Base-by-base conservation (phyloP, 2,329 filamentous ascomycete species). In the Pyrenochaeta sp. region DNA sequence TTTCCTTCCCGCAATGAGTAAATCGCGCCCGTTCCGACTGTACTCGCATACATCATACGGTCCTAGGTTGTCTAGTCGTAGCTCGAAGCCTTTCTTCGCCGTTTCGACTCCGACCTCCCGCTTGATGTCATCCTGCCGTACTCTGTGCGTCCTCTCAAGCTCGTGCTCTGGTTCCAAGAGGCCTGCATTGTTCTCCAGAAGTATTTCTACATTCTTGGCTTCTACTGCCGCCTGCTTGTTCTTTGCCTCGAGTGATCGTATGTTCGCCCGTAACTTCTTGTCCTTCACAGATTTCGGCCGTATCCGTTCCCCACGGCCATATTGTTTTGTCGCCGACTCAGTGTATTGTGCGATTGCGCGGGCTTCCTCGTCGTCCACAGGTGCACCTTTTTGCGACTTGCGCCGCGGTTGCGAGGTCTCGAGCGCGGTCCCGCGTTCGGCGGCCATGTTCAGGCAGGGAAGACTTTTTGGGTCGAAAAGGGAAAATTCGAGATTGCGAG, bases 131-230 rank as follows among this genome's bases (percentile, higher is more conserved):
- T 92, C 88, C 78, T 99, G 95, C 59, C 91, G 88, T 48, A 97
- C 91, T 78, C 92, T 93, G 81, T 96, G 98, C 22, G 95, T 99
- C 74, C 89, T 84, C 78, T 99, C 95, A 60, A 99, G 84, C 75
- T 93, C 93, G 27, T 85, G 86, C 76, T 99, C 95, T 1, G 94
- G 85, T 78, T 98, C 92, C 54, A 99, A 82, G 69, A 96, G 96
- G 6, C 95, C 95, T 10, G 86, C 82, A 6, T 89, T 87, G 76
- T 97, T 92, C 78, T 98, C 94, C 53, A 96, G 86, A 68, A 99
- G 81, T 56, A 99, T 95, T 79, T 99, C 95, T 24, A 94, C 92
- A 83, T 97, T 94, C 79, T 97, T 96, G 15, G 95, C 93, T 77
- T 91, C 90, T 36, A 96, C 78, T 0, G 91, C 83, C 1, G 94